Conservation (phyloP, 2,329 filamentous ascomycete genomes). For the Fusarium chaquense region DNA sequence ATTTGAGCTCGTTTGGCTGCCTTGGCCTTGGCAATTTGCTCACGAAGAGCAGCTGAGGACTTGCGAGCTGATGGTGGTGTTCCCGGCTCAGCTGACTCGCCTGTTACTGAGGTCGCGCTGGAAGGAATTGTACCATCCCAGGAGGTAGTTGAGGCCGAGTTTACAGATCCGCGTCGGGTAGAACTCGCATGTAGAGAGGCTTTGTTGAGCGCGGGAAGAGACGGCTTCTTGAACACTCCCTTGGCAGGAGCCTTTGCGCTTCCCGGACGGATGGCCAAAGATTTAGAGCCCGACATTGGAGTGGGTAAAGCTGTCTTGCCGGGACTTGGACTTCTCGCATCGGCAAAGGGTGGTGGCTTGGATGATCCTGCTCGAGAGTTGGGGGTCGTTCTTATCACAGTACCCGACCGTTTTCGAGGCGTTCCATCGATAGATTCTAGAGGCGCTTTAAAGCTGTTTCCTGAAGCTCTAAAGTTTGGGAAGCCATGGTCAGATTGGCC, state of each 20-base stretch:
- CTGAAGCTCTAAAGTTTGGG: conserved; percentile 58
- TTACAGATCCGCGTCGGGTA: conserved; percentile 26
- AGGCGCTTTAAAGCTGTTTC: conserved; percentile 58
- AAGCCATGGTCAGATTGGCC: conserved; percentile 57
- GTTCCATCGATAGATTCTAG: conserved; percentile 60
- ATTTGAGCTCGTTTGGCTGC: conserved; percentile 75
- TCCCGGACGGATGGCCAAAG: conserved; percentile 58
- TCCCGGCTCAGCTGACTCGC: conserved; percentile 28
- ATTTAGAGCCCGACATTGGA: conserved; percentile 61
- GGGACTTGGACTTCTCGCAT: conserved; percentile 55
- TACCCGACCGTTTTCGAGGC: conserved; percentile 52
- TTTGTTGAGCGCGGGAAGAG: conserved; percentile 56
- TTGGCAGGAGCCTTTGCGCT: conserved; percentile 66
- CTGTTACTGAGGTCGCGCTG: conserved; percentile 25
- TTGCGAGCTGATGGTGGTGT: conserved; percentile 60
- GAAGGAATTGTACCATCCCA: conserved; percentile 52
- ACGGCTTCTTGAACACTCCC: conserved; percentile 68
- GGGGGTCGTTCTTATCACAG: conserved; percentile 42
- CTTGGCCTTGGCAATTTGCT: conserved; percentile 93
- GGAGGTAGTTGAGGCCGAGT: conserved; percentile 28
- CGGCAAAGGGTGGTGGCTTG: conserved; percentile 44
- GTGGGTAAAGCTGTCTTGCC: conserved; percentile 52
- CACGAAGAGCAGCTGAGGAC: conserved; percentile 83
- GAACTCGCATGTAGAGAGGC: conserved; percentile 32
- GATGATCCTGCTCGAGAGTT: conserved; percentile 43